A percentile compares a stretch with the other conserved stretches of the same genome.
These are phyloP conservation scores for Takashimella tepidaria DNA, from an alignment of 1,284 basidiomycete genomes.

Conservation along the genomic window DNA sequence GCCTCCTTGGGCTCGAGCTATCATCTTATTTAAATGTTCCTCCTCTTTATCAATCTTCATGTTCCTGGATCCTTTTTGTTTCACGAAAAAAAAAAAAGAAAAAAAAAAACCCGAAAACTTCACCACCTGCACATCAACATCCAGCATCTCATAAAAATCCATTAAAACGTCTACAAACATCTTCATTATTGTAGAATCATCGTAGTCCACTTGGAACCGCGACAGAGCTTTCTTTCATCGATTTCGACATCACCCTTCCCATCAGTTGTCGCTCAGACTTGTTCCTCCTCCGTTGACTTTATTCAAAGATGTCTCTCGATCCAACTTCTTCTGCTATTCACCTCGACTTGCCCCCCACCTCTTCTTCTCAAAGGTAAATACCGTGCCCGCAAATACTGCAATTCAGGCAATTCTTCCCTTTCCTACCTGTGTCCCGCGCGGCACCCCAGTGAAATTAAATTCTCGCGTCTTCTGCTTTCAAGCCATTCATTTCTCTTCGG, in stretches of 20 bases:
- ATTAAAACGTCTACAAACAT: too few relatives aligned
- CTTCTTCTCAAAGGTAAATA: conserved; percentile 35
- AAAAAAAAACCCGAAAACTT: too few relatives aligned
- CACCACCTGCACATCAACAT: too few relatives aligned
- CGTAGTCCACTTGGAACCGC: background rate
- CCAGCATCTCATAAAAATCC: too few relatives aligned
- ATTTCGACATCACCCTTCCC: background rate
- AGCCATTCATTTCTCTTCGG: background rate
- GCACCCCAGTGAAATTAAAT: too few relatives aligned
- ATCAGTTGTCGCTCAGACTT: too few relatives aligned
- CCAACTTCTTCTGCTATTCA: conserved; percentile 43
- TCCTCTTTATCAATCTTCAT: too few relatives aligned
- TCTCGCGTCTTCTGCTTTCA: background rate
- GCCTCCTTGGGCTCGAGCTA: too few relatives aligned
- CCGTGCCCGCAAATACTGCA: background rate
- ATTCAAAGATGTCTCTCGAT: conserved; percentile 43
- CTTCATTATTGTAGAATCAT: too few relatives aligned
- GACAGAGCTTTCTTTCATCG: background rate
- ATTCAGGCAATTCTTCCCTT: background rate
- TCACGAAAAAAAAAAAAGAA: too few relatives aligned
- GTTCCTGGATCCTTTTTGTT: too few relatives aligned
- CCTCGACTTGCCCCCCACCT: conserved; percentile 43
- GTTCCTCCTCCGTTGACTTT: background rate
- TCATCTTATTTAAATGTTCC: too few relatives aligned
- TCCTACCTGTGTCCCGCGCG: background rate